Evolutionary conservation across 805 yeast genomes (phyloP).

Genomic region (Hanseniaspora clermontiae): DNA sequence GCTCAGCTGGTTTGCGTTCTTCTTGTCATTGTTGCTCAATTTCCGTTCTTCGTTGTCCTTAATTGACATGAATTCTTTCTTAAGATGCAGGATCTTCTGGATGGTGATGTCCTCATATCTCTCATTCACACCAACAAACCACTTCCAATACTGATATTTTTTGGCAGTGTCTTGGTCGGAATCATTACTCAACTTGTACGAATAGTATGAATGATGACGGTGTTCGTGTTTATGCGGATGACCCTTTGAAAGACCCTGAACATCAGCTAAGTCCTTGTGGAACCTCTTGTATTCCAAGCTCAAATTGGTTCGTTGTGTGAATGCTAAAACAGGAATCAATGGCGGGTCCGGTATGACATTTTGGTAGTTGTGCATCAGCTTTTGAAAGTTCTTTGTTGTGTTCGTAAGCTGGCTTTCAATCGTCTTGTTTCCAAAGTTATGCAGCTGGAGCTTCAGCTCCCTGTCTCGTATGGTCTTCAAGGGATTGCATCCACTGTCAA

Average conservation of each 20-base stretch:
- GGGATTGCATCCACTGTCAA: conserved; percentile 66
- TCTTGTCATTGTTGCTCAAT: neutral
- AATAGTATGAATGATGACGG: neutral
- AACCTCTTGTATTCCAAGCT: neutral
- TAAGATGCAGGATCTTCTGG: conserved; percentile 21
- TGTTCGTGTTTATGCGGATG: neutral
- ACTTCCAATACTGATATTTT: conserved; percentile 20
- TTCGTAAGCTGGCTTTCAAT: conserved; percentile 27
- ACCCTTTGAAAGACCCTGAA: neutral
- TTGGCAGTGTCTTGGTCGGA: neutral
- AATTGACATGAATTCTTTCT: neutral
- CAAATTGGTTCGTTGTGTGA: neutral
- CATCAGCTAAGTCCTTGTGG: neutral
- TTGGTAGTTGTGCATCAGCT: conserved; percentile 9
- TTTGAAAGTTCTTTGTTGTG: conserved; percentile 7
- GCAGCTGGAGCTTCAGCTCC: conserved; percentile 37
- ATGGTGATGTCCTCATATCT: conserved; percentile 44
- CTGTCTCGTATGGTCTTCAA: conserved; percentile 71
- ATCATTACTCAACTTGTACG: neutral
- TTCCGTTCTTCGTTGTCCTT: neutral
- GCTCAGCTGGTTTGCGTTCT: neutral
- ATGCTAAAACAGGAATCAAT: conserved; percentile 9
- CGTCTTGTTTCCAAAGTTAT: conserved; percentile 33
- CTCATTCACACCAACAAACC: conserved; percentile 58
- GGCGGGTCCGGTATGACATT: conserved; percentile 14